These are phyloP conservation scores for Syzygium aqueum DNA, from an alignment of 345 rosid genomes.

Conservation along the genomic window DNA sequence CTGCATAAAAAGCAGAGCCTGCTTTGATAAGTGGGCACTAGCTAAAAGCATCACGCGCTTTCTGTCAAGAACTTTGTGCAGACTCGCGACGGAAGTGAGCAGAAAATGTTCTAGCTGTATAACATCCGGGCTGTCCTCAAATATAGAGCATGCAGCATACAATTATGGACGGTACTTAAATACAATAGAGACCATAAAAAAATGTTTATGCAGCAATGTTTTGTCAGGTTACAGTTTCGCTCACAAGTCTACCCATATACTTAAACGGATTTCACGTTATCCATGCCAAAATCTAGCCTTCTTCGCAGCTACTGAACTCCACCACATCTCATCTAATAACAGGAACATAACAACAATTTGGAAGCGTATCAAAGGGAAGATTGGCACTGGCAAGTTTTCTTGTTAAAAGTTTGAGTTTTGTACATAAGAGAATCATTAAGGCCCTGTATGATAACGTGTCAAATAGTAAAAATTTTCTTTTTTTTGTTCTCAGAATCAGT, in stretches of 20 bases:
- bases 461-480: too few relatives aligned
- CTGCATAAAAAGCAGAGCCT: constrained; percentile 39
- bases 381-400: not conserved
- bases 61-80: not conserved
- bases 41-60: constrained; percentile 27
- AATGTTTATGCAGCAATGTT: not conserved
- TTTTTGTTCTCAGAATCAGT: too few relatives aligned
- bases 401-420: not conserved
- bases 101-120: not conserved
- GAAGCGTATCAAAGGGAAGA: not conserved
- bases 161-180: not conserved
- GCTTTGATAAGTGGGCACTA: constrained; percentile 9
- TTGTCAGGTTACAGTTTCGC: not conserved
- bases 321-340: not conserved
- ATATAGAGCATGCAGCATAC: not conserved
- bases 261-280: not conserved
- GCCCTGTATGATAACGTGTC: too few relatives aligned
- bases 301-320: not conserved
- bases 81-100: not conserved
- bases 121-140: not conserved
- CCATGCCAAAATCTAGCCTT: not conserved
- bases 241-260: not conserved
- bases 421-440: not conserved
- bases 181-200: not conserved
- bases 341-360: not conserved